phyloP scores from a whole-genome alignment of 148 eudicot genomes.

The Simmondsia chinensis region DNA sequence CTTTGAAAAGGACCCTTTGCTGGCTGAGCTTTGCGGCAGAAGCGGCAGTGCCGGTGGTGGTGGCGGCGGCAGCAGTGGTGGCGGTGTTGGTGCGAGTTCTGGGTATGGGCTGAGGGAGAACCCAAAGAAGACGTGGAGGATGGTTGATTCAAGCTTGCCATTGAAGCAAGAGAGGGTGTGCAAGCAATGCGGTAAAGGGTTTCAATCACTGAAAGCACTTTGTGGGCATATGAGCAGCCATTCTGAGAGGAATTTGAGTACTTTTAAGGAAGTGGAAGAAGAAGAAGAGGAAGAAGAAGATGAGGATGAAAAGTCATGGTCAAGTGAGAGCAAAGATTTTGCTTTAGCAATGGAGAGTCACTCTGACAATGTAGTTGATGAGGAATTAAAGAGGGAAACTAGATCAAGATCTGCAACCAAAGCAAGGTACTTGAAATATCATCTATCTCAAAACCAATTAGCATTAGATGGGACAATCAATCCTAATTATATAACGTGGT shows the following conservation, averaged over 20 bases:
- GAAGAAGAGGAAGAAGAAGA: slow-evolving; percentile 7
- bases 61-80: slow-evolving; percentile 13
- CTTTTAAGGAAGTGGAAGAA: slow-evolving; percentile 6
- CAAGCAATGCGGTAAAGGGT: slow-evolving; percentile 88
- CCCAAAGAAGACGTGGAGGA: slow-evolving; percentile 80
- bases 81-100: slow-evolving; percentile 26
- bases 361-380: slow-evolving; percentile 9
- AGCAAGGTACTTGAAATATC: too few species aligned
- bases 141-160: slow-evolving; percentile 19
- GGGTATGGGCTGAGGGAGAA: slow-evolving; percentile 64
- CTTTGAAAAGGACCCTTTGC: too few species aligned
- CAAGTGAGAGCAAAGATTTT: slow-evolving; percentile 20
- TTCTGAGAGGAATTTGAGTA: slow-evolving; percentile 43
- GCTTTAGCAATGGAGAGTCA: slow-evolving; percentile 29
- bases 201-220: slow-evolving; percentile 75
- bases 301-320: slow-evolving; percentile 26
- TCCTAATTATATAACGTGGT: too few species aligned
- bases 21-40: slow-evolving; percentile 15
- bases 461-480: too few species aligned
- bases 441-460: too few species aligned
- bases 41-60: slow-evolving; percentile 10
- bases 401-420: slow-evolving; percentile 15
- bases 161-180: slow-evolving; percentile 34
- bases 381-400: slow-evolving; percentile 13
- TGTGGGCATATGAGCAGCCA: slow-evolving; percentile 97